A percentile compares a stretch with the other conserved stretches of the same genome.
phyloP scores from a whole-genome alignment of 2,329 filamentous ascomycete species.

The Fusarium musae region DNA sequence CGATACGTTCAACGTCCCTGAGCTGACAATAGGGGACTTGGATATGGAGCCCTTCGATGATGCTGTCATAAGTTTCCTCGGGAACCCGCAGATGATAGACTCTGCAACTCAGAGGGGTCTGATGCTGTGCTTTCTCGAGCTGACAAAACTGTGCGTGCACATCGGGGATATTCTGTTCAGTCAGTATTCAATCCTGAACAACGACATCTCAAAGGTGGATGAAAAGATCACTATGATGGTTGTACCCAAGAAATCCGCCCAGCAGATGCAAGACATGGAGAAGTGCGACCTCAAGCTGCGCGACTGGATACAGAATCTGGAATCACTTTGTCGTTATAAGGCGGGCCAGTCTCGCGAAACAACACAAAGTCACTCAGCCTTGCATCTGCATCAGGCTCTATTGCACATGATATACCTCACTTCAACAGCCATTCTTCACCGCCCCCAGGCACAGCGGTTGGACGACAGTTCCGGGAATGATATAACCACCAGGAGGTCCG shows the following conservation, averaged over 20 bases:
- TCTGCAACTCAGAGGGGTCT: background rate
- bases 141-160: background rate
- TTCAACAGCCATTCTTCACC: background rate
- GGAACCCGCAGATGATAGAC: background rate
- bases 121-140: background rate
- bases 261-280: background rate
- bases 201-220: background rate
- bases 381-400: background rate
- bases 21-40: background rate
- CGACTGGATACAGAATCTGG: background rate
- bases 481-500: background rate
- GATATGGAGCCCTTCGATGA: background rate
- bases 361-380: too few relatives aligned
- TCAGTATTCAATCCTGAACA: background rate
- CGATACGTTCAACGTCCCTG: background rate
- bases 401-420: background rate
- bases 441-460: background rate
- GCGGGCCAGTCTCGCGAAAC: too few relatives aligned
- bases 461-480: background rate
- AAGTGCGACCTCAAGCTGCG: background rate
- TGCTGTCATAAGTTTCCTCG: background rate
- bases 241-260: background rate
- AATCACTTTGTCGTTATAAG: background rate
- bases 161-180: background rate
- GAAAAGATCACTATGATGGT: background rate